These are phyloP conservation scores for Aspergillus nidulans DNA, from an alignment of 495 filamentous ascomycete genomes.

Conservation along the genomic window DNA sequence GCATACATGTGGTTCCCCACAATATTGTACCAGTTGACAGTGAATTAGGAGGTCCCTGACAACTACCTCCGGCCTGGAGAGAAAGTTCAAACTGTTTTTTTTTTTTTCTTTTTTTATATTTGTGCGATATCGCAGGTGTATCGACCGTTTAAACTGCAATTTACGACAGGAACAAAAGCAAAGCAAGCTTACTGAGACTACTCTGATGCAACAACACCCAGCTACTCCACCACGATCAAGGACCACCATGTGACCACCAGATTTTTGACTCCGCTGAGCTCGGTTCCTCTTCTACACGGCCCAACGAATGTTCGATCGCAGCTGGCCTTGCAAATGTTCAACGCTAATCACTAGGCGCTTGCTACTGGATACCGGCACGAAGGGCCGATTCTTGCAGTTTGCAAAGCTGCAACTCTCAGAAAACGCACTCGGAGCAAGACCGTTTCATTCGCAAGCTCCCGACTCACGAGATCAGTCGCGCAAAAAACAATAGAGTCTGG, in stretches of 20 bases:
- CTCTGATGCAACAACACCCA: not conserved
- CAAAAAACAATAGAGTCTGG: slow-evolving; percentile 1
- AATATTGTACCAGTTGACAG: no score
- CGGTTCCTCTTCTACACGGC: not conserved
- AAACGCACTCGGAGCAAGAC: not conserved
- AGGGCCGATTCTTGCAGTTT: not conserved
- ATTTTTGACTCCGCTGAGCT: not conserved
- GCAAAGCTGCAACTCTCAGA: not conserved
- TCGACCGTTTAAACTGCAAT: no score
- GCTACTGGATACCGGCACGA: not conserved
- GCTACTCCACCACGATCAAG: not conserved
- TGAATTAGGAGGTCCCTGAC: not conserved
- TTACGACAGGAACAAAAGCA: slow-evolving; percentile 7
- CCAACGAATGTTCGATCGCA: not conserved
- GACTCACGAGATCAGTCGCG: not conserved
- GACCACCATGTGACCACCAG: slow-evolving; percentile 1
- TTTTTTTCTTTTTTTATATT: no score
- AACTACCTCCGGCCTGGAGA: no score
- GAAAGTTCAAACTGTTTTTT: no score
- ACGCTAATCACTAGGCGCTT: not conserved
- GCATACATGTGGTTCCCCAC: not conserved
- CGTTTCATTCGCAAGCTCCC: not conserved
- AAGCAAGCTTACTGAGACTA: not conserved
- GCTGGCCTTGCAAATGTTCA: not conserved
- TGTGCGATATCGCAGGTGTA: no score